Evolutionary conservation across 1,284 basidiomycete genomes (phyloP).

Genomic region (Xanthoconium separans): DNA sequence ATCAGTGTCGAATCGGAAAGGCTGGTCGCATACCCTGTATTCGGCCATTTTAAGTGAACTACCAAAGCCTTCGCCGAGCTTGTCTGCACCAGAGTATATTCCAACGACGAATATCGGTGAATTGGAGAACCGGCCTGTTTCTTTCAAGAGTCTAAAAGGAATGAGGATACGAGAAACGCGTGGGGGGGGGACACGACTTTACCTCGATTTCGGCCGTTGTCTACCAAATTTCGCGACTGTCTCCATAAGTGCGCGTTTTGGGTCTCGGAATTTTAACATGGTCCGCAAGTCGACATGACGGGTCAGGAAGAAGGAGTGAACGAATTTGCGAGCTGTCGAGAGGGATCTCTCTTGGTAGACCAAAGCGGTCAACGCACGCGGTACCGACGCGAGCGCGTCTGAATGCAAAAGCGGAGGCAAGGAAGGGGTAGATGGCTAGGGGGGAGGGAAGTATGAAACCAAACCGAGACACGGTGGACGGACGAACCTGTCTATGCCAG

Average conservation of each 20-base stretch:
- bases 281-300: conserved; percentile 78
- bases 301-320: conserved; percentile 81
- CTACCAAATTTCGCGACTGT: conserved; percentile 79
- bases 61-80: conserved; percentile 95
- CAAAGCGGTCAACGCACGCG: conserved; percentile 74
- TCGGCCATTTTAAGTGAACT: conserved; percentile 94
- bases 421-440: conserved; percentile 48
- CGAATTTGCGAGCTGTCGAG: conserved; percentile 77
- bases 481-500: conserved; percentile 67
- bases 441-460: conserved; percentile 3
- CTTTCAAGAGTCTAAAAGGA: conserved; percentile 69
- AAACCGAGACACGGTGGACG: neutral
- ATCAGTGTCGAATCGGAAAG: neutral
- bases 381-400: conserved; percentile 76
- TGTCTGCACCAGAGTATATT: conserved; percentile 84
- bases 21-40: conserved; percentile 64
- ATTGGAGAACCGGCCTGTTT: conserved; percentile 87
- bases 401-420: conserved; percentile 57
- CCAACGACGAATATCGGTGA: conserved; percentile 93
- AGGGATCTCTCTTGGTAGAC: conserved; percentile 79
- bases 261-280: conserved; percentile 89
- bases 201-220: conserved; percentile 76
- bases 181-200: conserved; percentile 15
- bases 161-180: neutral
- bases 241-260: conserved; percentile 76